These are phyloP conservation scores for Emmonsia crescens DNA, from an alignment of 2,329 filamentous ascomycete species.

Conservation along the genomic window DNA sequence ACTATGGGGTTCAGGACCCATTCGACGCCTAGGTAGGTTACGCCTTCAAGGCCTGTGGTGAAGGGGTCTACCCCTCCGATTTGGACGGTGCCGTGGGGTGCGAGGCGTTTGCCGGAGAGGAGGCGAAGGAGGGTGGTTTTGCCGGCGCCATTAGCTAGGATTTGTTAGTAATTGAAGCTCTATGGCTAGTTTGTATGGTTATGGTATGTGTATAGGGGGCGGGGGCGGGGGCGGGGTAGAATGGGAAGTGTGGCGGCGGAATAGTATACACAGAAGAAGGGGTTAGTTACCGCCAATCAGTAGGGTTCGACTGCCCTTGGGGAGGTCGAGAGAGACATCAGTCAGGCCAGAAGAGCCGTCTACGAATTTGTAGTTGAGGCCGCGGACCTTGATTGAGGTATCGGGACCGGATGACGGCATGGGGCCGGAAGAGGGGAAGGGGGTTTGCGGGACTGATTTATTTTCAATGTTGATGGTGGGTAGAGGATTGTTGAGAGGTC, in stretches of 20 bases:
- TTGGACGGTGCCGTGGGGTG: conserved; percentile 61
- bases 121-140: conserved; percentile 95
- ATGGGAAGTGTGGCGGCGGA: background rate
- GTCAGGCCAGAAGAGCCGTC: conserved; percentile 71
- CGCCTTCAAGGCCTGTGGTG: conserved; percentile 76
- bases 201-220: conserved; percentile 1
- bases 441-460: background rate
- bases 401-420: conserved; percentile 12
- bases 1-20: conserved; percentile 98
- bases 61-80: conserved; percentile 86
- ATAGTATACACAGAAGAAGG: background rate
- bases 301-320: conserved; percentile 73
- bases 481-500: background rate
- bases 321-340: conserved; percentile 64
- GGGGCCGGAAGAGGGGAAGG: background rate
- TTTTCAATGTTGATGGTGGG: background rate
- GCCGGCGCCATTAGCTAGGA: conserved; percentile 75
- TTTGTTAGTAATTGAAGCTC: background rate
- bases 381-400: conserved; percentile 59
- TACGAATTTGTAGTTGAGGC: conserved; percentile 80
- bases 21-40: conserved; percentile 93
- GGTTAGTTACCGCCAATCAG: conserved; percentile 63
- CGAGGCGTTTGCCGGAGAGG: conserved; percentile 86
- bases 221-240: background rate
- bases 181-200: background rate